Conservation (phyloP, 345 rosid genomes). For the Citrus mangshanensis region DNA sequence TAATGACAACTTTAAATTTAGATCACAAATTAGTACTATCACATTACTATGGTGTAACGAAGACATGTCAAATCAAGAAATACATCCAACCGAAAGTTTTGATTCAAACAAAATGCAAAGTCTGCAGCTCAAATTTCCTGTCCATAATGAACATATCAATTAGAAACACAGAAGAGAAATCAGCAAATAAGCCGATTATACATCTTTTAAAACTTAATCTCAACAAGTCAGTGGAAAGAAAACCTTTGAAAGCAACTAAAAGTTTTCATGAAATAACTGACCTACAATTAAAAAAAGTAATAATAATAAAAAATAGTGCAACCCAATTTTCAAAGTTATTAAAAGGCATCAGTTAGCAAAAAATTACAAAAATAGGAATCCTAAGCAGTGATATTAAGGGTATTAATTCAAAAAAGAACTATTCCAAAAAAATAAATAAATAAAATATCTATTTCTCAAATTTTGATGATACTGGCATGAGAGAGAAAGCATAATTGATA, state of each 20-base stretch:
- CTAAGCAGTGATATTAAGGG: background rate
- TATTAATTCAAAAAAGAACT: background rate
- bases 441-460: background rate
- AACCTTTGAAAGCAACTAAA: background rate
- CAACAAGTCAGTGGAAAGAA: background rate
- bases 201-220: background rate
- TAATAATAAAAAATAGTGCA: background rate
- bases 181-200: background rate
- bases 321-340: background rate
- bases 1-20: background rate
- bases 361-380: background rate
- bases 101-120: background rate
- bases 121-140: background rate
- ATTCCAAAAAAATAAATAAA: no score
- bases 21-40: background rate
- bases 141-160: background rate
- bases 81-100: background rate
- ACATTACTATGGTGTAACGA: background rate
- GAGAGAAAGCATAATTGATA: background rate
- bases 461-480: background rate
- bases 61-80: background rate
- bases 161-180: background rate
- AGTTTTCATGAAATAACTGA: background rate
- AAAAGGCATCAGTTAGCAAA: background rate
- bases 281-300: no score